phyloP scores from a whole-genome alignment of 495 filamentous ascomycete species.

The Paragyromitra xinjiangensis region DNA sequence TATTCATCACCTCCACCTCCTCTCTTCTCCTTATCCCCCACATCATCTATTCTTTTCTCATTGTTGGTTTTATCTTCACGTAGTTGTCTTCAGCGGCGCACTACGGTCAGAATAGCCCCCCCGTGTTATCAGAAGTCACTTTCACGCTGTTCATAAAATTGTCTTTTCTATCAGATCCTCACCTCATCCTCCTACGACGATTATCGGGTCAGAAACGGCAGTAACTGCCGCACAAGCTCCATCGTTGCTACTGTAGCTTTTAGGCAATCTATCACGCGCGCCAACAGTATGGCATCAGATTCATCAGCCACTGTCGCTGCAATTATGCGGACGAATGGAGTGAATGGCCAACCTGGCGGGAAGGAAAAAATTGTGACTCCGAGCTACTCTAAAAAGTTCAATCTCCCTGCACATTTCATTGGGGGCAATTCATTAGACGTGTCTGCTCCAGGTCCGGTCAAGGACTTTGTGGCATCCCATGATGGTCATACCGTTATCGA shows the following conservation, averaged over 20 bases:
- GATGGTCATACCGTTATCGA: conserved; percentile 98
- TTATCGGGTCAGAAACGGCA: conserved; percentile 3
- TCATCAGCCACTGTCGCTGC: conserved; percentile 50
- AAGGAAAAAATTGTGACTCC: conserved; percentile 56
- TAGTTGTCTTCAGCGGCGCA: conserved; percentile 22
- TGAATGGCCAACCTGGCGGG: conserved; percentile 45
- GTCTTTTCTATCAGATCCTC: neutral
- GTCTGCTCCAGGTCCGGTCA: conserved; percentile 80
- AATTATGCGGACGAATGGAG: conserved; percentile 50
- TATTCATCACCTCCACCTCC: conserved; percentile 19
- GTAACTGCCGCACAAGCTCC: conserved; percentile 30
- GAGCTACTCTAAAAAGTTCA: conserved; percentile 74
- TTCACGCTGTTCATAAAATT: conserved; percentile 7
- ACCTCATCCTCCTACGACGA: conserved; percentile 7
- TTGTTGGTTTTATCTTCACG: conserved; percentile 14
- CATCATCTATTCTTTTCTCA: conserved; percentile 24
- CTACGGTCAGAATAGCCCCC: neutral
- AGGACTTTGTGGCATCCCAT: conserved; percentile 90
- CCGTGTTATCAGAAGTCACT: conserved; percentile 32
- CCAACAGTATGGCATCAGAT: conserved; percentile 44
- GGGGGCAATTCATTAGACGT: conserved; percentile 86
- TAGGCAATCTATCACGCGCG: neutral
- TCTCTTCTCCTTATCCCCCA: conserved; percentile 1
- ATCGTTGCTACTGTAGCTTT: conserved; percentile 3
- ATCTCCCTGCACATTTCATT: conserved; percentile 90